A percentile compares a stretch with the other conserved stretches of the same genome.
phyloP scores from a whole-genome alignment of 1,139 yeast species.

The Pichia sp. region DNA sequence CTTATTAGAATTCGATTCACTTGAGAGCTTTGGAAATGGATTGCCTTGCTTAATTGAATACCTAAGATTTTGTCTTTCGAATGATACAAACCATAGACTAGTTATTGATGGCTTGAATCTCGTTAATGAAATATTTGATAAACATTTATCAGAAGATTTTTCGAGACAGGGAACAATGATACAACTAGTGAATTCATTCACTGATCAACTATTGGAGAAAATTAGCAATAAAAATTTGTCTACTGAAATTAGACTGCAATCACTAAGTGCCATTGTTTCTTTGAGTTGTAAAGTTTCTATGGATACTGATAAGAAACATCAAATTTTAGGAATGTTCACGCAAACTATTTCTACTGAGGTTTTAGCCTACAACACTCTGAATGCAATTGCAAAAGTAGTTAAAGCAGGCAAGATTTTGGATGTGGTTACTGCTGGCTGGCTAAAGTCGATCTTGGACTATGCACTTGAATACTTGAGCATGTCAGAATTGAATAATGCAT shows the following conservation, averaged over 20 bases:
- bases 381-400: constrained; percentile 20
- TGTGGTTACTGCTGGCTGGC: constrained; percentile 18
- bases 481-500: constrained; percentile 20
- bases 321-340: constrained; percentile 20
- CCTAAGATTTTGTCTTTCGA: constrained; percentile 40
- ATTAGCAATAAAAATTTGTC: constrained; percentile 42
- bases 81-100: constrained; percentile 45
- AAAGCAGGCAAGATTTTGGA: constrained; percentile 8
- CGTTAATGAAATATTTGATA: constrained; percentile 36
- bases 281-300: constrained; percentile 26
- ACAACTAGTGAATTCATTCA: constrained; percentile 10
- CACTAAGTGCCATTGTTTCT: constrained; percentile 39
- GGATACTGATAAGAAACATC: not conserved
- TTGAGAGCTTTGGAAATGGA: constrained; percentile 31
- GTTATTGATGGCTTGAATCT: constrained; percentile 48
- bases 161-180: constrained; percentile 3
- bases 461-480: constrained; percentile 22
- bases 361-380: constrained; percentile 13
- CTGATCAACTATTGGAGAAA: constrained; percentile 31
- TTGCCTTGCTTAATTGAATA: constrained; percentile 32
- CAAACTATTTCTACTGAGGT: constrained; percentile 13
- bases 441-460: constrained; percentile 15
- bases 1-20: constrained; percentile 27
- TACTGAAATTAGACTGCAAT: constrained; percentile 47
- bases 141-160: constrained; percentile 21